A percentile compares a stretch with the other conserved stretches of the same genome.
These are phyloP conservation scores for Lachnellula suecica DNA, from an alignment of 2,329 filamentous ascomycete species.

Conservation along the genomic window DNA sequence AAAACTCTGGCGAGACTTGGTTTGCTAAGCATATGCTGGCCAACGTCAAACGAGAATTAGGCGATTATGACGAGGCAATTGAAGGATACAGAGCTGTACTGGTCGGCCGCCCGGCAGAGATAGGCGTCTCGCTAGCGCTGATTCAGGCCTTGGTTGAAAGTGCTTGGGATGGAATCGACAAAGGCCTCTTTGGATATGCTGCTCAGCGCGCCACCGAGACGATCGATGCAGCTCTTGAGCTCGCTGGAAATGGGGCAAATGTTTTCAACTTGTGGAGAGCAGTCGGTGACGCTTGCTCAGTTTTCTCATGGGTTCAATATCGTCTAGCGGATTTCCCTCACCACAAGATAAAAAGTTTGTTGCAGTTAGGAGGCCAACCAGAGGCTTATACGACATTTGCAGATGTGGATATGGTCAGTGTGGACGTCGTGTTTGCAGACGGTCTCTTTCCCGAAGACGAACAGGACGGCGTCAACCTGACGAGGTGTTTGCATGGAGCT, in stretches of 20 bases:
- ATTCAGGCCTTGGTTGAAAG: slow-evolving; percentile 87
- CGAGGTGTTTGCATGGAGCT: slow-evolving; percentile 64
- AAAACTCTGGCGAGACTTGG: slow-evolving; percentile 72
- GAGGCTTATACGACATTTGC: slow-evolving; percentile 60
- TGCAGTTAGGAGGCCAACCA: slow-evolving; percentile 51
- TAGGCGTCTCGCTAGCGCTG: slow-evolving; percentile 83
- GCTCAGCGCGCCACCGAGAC: slow-evolving; percentile 67
- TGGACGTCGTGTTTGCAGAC: slow-evolving; percentile 36
- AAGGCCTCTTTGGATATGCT: slow-evolving; percentile 83
- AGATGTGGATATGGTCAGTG: slow-evolving; percentile 66
- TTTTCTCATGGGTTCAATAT: slow-evolving; percentile 78
- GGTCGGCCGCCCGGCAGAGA: slow-evolving; percentile 65
- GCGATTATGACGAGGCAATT: slow-evolving; percentile 85
- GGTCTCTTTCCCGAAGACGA: slow-evolving; percentile 33
- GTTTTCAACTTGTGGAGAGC: slow-evolving; percentile 97
- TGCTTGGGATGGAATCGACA: slow-evolving; percentile 73
- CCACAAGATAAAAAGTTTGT: slow-evolving; percentile 54
- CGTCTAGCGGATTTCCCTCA: slow-evolving; percentile 63
- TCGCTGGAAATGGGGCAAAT: slow-evolving; percentile 59
- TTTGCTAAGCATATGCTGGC: slow-evolving; percentile 96
- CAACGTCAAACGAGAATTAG: slow-evolving; percentile 89
- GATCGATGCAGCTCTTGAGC: slow-evolving; percentile 63
- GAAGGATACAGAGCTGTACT: slow-evolving; percentile 74
- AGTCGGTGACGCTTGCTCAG: slow-evolving; percentile 80
- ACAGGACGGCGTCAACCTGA: slow-evolving; percentile 43